Percentiles rank a stretch among this genome's conserved stretches.
Evolutionary conservation across 768 basidiomycete species (phyloP).

Genomic region (Lentinula guzmanii): DNA sequence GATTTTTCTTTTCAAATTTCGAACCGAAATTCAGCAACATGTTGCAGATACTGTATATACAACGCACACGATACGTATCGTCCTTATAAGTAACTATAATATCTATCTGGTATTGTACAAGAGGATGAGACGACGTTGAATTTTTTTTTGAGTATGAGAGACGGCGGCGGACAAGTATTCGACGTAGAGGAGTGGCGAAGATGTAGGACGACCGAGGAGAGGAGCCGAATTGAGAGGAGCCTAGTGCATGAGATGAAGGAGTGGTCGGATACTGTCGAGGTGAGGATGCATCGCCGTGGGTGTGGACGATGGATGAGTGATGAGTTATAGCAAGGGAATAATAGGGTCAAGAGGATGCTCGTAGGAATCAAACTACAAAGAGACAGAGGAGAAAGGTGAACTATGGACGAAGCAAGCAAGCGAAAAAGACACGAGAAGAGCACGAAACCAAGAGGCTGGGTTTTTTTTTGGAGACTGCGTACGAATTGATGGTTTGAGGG

Average conservation of each 20-base stretch:
- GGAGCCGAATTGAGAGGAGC: neutral
- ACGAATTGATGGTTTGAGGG: neutral
- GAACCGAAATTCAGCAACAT: neutral
- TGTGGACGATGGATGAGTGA: neutral
- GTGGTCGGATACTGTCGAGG: neutral
- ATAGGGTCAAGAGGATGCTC: neutral
- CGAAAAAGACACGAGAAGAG: constrained; percentile 10
- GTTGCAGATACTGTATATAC: neutral
- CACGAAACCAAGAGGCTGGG: neutral
- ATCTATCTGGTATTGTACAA: neutral
- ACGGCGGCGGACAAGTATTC: neutral
- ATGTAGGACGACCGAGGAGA: neutral
- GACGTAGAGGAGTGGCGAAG: neutral
- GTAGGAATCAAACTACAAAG: neutral
- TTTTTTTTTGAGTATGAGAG: neutral
- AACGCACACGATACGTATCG: neutral
- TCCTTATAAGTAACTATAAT: neutral
- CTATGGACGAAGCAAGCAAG: constrained; percentile 20
- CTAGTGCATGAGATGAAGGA: neutral
- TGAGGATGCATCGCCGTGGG: no score
- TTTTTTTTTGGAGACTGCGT: neutral
- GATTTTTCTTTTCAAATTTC: neutral
- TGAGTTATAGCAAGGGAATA: neutral
- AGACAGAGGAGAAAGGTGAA: constrained; percentile 8
- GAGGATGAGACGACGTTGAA: neutral